Evolutionary conservation across 129 eudicot species (phyloP).

Genomic region (Flaveria ramosissima): DNA sequence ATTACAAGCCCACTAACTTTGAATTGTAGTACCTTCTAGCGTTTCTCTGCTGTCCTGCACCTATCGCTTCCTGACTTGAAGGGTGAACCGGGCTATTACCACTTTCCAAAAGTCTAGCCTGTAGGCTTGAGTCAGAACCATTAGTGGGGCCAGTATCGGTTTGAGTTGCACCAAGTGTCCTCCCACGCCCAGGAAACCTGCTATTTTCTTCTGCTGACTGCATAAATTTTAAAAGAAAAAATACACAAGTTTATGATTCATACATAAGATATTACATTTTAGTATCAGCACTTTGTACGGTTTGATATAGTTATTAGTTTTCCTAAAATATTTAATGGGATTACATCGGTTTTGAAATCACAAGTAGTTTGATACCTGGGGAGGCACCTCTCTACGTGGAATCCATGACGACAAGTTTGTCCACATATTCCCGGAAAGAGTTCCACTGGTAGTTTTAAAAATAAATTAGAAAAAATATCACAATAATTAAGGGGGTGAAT

Average conservation of each 20-base stretch:
- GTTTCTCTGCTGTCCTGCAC: conserved; percentile 46
- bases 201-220: conserved; percentile 62
- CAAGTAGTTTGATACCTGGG: conserved; percentile 52
- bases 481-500: neutral
- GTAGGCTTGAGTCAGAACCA: conserved; percentile 65
- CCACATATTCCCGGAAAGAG: conserved; percentile 66
- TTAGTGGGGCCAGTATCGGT: conserved; percentile 41
- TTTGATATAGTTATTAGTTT: neutral
- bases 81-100: conserved; percentile 45
- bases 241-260: neutral
- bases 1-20: conserved; percentile 3
- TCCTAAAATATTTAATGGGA: neutral
- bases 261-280: neutral
- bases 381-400: conserved; percentile 76
- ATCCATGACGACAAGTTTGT: conserved; percentile 80
- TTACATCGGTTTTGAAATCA: neutral
- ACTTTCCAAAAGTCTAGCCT: conserved; percentile 78
- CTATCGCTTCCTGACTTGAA: conserved; percentile 45
- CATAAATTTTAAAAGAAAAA: conserved; percentile 6
- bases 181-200: conserved; percentile 91
- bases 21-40: conserved; percentile 55
- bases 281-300: neutral
- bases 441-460: conserved; percentile 48
- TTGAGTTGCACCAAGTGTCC: conserved; percentile 61
- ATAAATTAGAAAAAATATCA: neutral